Base-by-base conservation (phyloP, 768 basidiomycete species). In the Hypholoma sublateritium region DNA sequence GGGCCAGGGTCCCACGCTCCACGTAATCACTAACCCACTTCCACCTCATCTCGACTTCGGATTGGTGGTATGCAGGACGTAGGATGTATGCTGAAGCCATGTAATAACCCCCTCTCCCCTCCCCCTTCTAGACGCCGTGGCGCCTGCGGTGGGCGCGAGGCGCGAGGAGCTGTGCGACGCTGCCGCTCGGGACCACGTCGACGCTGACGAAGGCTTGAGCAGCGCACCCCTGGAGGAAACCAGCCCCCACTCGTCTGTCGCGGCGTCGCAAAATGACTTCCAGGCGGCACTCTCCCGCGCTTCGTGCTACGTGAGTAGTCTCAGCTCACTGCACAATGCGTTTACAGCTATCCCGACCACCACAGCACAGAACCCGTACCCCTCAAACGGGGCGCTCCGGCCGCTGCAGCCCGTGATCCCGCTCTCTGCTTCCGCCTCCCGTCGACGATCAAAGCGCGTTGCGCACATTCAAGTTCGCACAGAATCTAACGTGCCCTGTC, bases 401-500 rank as follows among this genome's bases (percentile, higher is more conserved):
- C 84, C 44, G 78, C 91, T 19, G 59, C 67, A 5, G 73, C 78
- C 6, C 91, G 95, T 19, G 96, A 96, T 0, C 93, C 95, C 2
- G 80, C 98, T 59, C 82, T 98, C 56, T 93, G 91, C 68, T 94
- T 91, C 1, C 89, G 95, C 22, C 86, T 95, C 19, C 83, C 89
- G 0, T 80, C 81, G 12, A 87, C 88, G 32, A 89, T 96, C 77
- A 95, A 95, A 73, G 82, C 86, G 52, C 88, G 96, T 67, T 95
- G 96, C 9, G 95, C 96, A 0, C 95, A 97, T 69, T 88, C 87
- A 0, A 95, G 96, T 4, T 91, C 89, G 1, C 97, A 98, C 72
- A 93, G 91, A 12, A 95, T 97, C 72, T 98, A 97, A 71, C 87
- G 94, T 34, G 93, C 96, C 0, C 80, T 98, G 11, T 85, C 91